Base-by-base conservation (phyloP, 169 alveolate species). In the Cryptosporidium tyzzeri region DNA sequence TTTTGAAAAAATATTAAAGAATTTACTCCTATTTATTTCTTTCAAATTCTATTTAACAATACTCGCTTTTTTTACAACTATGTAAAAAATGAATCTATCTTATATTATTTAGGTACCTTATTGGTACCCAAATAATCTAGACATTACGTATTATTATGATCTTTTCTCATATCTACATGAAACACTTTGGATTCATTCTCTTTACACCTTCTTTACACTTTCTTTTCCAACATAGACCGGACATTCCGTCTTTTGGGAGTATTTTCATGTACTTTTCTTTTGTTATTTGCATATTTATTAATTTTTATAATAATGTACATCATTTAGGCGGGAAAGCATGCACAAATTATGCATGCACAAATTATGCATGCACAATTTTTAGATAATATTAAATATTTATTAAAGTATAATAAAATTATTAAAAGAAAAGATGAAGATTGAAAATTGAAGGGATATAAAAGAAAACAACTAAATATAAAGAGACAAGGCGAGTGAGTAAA, bases 311-410 rank as follows among this genome's bases (percentile, higher is more conserved):
- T 55, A 23, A 21, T n/a, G 23, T 55, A 39, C 23, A 26, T 9
- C 48, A 6, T 55, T 69, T 69, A 21, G 61, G 80, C 80, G 80
- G 80, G 80, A 69, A 48, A 69, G 1, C 48, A 41, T 41, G 50
- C 80, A 39, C 51, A 69, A 26, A 23, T 21, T 6, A 35, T 68
- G 75, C 75, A 68, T 68, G 75, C 80, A 39, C 51, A 69, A 55
- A n/a, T 21, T 6, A 35, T 68, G 75, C 75, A 68, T 68, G 75
- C 80, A 39, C 51, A 69, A 55, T 69, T 41, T 69, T 21, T 6
- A 35, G 35, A 69, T 29, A 69, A 10, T 18, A 31, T 31, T 31
- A 6, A 29, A 31, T 39, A 69, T 41, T 67, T 39, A 69, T 41
- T 10, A 4, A 16, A 69, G 16, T 69, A 35, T 39, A 69, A 12